Evolutionary conservation across 2,329 filamentous ascomycete genomes (phyloP).

Genomic region (Spiromastix sp.): DNA sequence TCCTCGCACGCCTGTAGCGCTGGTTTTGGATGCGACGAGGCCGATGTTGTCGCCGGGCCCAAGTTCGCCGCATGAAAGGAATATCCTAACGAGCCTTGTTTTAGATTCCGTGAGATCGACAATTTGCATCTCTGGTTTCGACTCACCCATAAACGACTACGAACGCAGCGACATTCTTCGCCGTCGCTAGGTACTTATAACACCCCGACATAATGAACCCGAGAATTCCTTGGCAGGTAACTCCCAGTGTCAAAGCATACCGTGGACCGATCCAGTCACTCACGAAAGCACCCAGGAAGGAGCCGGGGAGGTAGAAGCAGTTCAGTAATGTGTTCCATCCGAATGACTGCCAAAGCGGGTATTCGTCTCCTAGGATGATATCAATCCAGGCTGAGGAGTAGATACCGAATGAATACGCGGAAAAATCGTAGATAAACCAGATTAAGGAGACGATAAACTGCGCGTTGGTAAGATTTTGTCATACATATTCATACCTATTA

Average conservation of each 20-base stretch:
- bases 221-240: slow-evolving; percentile 61
- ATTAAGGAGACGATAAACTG: slow-evolving; percentile 55
- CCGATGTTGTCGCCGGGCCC: slow-evolving; percentile 90
- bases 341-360: slow-evolving; percentile 64
- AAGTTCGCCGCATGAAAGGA: slow-evolving; percentile 66
- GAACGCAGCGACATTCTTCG: slow-evolving; percentile 60
- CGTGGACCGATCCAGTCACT: slow-evolving; percentile 72
- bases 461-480: not conserved
- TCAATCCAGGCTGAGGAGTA: slow-evolving; percentile 57
- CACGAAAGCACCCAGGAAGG: slow-evolving; percentile 63
- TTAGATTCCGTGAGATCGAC: too few species aligned
- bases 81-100: too few species aligned
- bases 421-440: slow-evolving; percentile 87
- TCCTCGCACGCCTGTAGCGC: slow-evolving; percentile 77
- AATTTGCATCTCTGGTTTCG: too few species aligned
- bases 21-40: slow-evolving; percentile 75
- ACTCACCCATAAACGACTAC: slow-evolving; percentile 61
- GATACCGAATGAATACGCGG: slow-evolving; percentile 72
- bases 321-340: slow-evolving; percentile 87
- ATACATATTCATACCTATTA: slow-evolving; percentile 6
- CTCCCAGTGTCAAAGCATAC: slow-evolving; percentile 60
- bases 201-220: slow-evolving; percentile 83
- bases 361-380: slow-evolving; percentile 50
- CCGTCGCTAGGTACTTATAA: slow-evolving; percentile 58
- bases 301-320: slow-evolving; percentile 78